Conservation (phyloP, 768 basidiomycete genomes). For the Postia placenta region DNA sequence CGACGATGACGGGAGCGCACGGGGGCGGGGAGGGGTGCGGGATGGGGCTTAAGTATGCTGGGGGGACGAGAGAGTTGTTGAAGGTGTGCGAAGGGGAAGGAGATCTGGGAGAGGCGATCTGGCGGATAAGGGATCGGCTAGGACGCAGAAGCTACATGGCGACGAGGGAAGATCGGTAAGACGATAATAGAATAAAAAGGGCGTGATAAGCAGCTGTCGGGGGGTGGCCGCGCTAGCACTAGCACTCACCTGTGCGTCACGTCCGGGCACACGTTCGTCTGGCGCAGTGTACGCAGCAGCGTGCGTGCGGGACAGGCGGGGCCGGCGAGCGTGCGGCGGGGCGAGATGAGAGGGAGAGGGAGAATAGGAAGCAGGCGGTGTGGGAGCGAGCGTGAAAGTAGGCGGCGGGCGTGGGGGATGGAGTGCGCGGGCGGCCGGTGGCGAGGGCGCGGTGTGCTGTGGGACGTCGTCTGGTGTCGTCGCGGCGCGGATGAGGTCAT, state of each 20-base stretch:
- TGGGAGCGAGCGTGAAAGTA: neutral
- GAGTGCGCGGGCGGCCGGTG: neutral
- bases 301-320: neutral
- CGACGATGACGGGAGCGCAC: conserved; percentile 4
- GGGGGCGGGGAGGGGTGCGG: conserved; percentile 1
- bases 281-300: neutral
- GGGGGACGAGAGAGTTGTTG: conserved; percentile 2
- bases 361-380: neutral
- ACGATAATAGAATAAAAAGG: neutral
- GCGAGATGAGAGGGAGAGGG: conserved; percentile 5
- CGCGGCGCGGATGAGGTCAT: conserved; percentile 44
- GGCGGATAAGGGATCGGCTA: conserved; percentile 8
- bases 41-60: neutral
- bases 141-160: conserved; percentile 2
- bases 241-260: conserved; percentile 4
- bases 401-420: neutral
- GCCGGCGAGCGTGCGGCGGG: conserved; percentile 7
- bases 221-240: neutral
- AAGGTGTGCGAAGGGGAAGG: neutral
- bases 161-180: no score
- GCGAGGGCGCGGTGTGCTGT: conserved; percentile 14
- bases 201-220: neutral
- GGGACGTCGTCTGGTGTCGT: conserved; percentile 11
- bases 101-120: conserved; percentile 1
- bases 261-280: neutral